Evolutionary conservation across 139 green algal species (phyloP).

Genomic region (Dunaliella sp.): DNA sequence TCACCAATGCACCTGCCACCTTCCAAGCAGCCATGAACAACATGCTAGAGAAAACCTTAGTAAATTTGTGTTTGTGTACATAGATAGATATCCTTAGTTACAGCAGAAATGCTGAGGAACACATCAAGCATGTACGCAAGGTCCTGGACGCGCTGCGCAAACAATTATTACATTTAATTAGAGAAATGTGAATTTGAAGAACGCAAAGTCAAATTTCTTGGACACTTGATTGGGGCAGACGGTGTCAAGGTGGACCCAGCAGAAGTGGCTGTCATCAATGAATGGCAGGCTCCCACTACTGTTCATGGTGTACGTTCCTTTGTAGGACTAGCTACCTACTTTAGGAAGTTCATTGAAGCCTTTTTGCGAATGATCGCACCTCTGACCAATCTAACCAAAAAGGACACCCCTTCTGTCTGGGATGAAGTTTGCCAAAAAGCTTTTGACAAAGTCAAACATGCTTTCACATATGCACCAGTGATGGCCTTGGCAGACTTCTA

Average conservation of each 20-base stretch:
- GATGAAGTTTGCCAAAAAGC: background rate
- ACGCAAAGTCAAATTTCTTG: slow-evolving; percentile 32
- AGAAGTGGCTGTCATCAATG: slow-evolving; percentile 34
- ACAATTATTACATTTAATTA: background rate
- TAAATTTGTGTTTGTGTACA: slow-evolving; percentile 32
- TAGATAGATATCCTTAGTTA: slow-evolving; percentile 44
- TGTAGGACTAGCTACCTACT: slow-evolving; percentile 50
- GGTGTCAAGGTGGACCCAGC: slow-evolving; percentile 29
- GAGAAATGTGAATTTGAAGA: background rate
- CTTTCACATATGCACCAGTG: background rate
- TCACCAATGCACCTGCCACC: slow-evolving; percentile 30
- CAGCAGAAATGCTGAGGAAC: slow-evolving; percentile 13
- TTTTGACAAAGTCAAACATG: background rate
- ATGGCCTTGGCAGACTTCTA: background rate
- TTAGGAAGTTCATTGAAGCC: slow-evolving; percentile 10
- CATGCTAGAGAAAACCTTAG: slow-evolving; percentile 2
- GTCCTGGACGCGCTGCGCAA: background rate
- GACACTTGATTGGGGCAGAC: slow-evolving; percentile 25
- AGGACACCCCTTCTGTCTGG: background rate
- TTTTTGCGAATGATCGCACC: slow-evolving; percentile 45
- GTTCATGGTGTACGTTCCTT: slow-evolving; percentile 34
- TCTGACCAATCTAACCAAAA: slow-evolving; percentile 27
- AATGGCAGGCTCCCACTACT: slow-evolving; percentile 20
- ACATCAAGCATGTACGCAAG: background rate
- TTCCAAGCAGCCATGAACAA: slow-evolving; percentile 32